Conservation (phyloP, 495 filamentous ascomycete genomes). For the Penicillium alfredii region DNA sequence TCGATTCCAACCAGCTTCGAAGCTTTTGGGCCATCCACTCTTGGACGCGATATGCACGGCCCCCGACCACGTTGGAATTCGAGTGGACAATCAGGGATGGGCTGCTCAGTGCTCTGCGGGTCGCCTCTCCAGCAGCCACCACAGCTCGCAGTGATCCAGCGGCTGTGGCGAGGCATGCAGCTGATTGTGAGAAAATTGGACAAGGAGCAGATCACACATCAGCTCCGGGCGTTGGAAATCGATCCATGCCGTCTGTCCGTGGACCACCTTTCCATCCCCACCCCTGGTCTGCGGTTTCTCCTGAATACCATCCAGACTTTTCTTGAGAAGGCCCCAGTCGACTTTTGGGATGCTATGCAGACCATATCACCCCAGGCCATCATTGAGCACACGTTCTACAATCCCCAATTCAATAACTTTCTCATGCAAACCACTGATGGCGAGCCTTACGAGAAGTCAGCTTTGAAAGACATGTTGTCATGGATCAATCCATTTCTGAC, state of each 20-base stretch:
- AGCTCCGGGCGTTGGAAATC: conserved; percentile 69
- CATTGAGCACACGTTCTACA: conserved; percentile 70
- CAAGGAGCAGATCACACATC: conserved; percentile 69
- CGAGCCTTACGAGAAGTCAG: conserved; percentile 49
- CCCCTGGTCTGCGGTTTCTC: conserved; percentile 53
- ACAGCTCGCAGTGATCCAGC: conserved; percentile 48
- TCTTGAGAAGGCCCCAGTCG: conserved; percentile 63
- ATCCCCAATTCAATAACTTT: conserved; percentile 57
- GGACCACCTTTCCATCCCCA: conserved; percentile 62
- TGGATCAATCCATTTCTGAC: conserved; percentile 70
- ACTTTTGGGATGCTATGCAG: conserved; percentile 84
- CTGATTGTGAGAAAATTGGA: conserved; percentile 64
- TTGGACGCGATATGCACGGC: conserved; percentile 54
- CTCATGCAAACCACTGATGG: conserved; percentile 51
- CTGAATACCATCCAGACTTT: conserved; percentile 60
- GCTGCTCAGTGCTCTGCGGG: conserved; percentile 40
- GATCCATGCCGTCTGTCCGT: conserved; percentile 71
- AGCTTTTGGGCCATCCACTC: conserved; percentile 61
- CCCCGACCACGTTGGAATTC: conserved; percentile 62
- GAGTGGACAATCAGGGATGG: conserved; percentile 73
- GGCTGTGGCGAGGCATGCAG: conserved; percentile 70
- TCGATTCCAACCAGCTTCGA: conserved; percentile 55
- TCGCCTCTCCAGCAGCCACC: conserved; percentile 38
- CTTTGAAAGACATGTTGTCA: conserved; percentile 54
- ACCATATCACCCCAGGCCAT: conserved; percentile 67